phyloP scores from a whole-genome alignment of 73 alveolate genomes.

The Uronychia setigera region DNA sequence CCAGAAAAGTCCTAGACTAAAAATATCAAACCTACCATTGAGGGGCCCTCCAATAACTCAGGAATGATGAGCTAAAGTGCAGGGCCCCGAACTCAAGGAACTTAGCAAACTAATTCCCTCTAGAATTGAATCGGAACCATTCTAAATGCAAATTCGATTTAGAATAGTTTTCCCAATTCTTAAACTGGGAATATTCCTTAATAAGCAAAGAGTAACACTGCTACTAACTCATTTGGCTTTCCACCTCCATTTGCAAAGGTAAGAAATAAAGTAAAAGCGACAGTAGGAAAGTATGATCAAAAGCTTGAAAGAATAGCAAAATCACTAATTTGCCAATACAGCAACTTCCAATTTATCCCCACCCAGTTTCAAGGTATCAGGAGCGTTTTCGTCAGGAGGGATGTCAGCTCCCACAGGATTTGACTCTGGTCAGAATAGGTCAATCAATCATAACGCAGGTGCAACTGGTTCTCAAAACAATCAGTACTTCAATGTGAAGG shows the following conservation, averaged over 20 bases:
- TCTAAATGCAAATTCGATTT: neutral
- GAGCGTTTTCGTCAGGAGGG: neutral
- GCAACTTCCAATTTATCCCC: neutral
- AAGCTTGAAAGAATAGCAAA: neutral
- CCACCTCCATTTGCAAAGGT: neutral
- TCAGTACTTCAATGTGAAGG: neutral
- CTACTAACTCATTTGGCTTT: neutral
- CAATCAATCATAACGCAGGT: neutral
- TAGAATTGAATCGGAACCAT: neutral
- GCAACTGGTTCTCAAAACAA: no score
- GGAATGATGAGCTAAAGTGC: neutral
- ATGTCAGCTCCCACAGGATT: no score
- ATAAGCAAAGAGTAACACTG: neutral
- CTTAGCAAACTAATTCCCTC: neutral
- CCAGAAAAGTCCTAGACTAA: neutral
- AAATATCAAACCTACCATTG: neutral
- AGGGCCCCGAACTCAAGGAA: neutral
- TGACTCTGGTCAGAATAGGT: neutral
- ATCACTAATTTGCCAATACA: neutral
- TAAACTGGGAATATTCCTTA: no score
- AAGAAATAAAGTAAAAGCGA: no score
- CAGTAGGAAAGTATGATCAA: neutral
- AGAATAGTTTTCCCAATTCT: neutral
- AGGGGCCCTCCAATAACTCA: neutral
- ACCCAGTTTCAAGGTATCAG: neutral